Evolutionary conservation across 1,284 basidiomycete genomes (phyloP), one percentile per base, ranked within the genome.

Genomic region (Malassezia nana): DNA sequence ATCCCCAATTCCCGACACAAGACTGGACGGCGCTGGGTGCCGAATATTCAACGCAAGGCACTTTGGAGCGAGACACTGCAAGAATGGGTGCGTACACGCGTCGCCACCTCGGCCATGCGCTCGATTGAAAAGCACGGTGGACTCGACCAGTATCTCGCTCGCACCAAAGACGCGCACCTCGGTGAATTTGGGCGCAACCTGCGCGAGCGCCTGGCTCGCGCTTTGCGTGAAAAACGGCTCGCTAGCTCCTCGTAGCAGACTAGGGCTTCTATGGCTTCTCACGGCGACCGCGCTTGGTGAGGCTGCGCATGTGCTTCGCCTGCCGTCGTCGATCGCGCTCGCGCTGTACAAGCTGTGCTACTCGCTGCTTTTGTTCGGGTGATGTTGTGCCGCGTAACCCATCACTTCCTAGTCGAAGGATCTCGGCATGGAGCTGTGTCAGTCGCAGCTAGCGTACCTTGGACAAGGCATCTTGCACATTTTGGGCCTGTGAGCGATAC

Each of bases 1-100:
- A 58, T 72, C 9, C 68, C 71, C 43, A 67, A 74, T 26, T 72
- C 69, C 2, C 56, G 66, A 2, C 69, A 74, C 45, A 74, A 74
- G 50, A 74, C 69, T 2, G 48, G 57, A 0, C 50, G 71, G 15
- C 63, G 59, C 2, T 74, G 70, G 67, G 4, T 28, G 16, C 71
- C 71, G 18, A 74, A 74, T 49, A 57, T 74, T 16, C 71, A 74
- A 52, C 46, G 26, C 35, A 66, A 66, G 40, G 20, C 48, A 0
- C 52, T 66, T 24, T 66, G 58, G 56, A 61, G 57, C 16, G 59
- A 66, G 4, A 61, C 66, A 3, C 46, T 74, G 3, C 39, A 55
- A 2, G 28, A 24, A 4, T 59, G 54, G 28, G 38, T 74, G n/a
- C 9, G 40, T 7, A 52, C 63, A 1, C 52, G 50, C 12, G 53